phyloP scores from a whole-genome alignment of 164 flowering plant genomes.

The Vitis rotundifolia region DNA sequence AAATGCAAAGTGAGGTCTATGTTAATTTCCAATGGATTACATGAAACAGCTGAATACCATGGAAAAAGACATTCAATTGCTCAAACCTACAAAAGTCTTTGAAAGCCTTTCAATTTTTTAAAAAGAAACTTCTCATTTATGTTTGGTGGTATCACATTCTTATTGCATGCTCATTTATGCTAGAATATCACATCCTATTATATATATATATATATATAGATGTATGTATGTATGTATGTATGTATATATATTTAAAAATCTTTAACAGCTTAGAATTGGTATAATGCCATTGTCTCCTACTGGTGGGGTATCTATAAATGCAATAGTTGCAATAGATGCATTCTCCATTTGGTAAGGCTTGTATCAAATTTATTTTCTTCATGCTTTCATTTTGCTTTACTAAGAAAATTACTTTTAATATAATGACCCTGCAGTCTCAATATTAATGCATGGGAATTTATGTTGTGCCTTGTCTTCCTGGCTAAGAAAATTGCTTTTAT shows the following conservation, averaged over 20 bases:
- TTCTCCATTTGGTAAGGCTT: conserved; percentile 34
- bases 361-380: neutral
- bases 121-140: neutral
- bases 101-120: neutral
- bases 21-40: neutral
- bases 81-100: too few relatives aligned
- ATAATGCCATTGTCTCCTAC: conserved; percentile 26
- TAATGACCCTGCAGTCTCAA: conserved; percentile 22
- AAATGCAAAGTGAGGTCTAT: neutral
- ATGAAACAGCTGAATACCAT: too few relatives aligned
- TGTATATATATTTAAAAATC: neutral
- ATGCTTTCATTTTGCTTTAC: neutral
- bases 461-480: conserved; percentile 27
- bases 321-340: conserved; percentile 24
- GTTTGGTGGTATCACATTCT: neutral
- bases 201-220: too few relatives aligned
- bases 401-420: neutral
- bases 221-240: neutral
- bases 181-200: neutral
- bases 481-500: too few relatives aligned
- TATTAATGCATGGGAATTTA: conserved; percentile 24
- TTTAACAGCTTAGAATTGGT: conserved; percentile 32
- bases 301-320: conserved; percentile 35
- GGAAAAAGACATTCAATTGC: too few relatives aligned
- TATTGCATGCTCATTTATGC: neutral